Conservation (phyloP, 2,329 filamentous ascomycete genomes). For the Exophiala sp. region DNA sequence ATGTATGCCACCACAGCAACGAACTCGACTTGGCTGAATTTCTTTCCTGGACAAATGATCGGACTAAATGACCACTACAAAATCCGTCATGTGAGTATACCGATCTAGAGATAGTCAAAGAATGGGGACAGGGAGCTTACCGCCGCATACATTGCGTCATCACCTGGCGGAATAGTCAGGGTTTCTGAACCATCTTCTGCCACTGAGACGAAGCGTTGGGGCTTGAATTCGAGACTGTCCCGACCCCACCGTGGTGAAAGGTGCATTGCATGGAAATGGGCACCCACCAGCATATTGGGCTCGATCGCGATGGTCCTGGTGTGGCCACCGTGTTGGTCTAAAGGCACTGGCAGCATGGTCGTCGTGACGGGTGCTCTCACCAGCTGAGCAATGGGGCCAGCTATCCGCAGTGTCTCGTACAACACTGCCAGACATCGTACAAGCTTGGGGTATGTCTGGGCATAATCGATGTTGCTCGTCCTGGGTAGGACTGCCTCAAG, state of each 20-base stretch:
- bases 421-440: conserved; percentile 7
- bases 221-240: conserved; percentile 29
- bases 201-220: conserved; percentile 32
- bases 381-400: conserved; percentile 23
- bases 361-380: background rate
- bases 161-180: background rate
- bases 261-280: conserved; percentile 4
- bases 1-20: conserved; percentile 30
- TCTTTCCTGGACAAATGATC: conserved; percentile 32
- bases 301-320: background rate
- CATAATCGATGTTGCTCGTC: conserved; percentile 7
- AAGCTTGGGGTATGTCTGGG: conserved; percentile 6
- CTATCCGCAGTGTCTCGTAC: conserved; percentile 29
- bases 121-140: conserved; percentile 26
- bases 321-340: background rate
- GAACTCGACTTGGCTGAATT: conserved; percentile 36
- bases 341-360: background rate
- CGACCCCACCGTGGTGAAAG: conserved; percentile 27
- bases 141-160: conserved; percentile 2
- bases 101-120: too few relatives aligned
- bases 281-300: conserved; percentile 16
- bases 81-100: too few relatives aligned
- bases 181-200: background rate
- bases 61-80: background rate
- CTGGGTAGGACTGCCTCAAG: conserved; percentile 31